A percentile compares a stretch with the other conserved stretches of the same genome.
Evolutionary conservation across 345 rosid species (phyloP).

Genomic region (Pistacia atlantica): DNA sequence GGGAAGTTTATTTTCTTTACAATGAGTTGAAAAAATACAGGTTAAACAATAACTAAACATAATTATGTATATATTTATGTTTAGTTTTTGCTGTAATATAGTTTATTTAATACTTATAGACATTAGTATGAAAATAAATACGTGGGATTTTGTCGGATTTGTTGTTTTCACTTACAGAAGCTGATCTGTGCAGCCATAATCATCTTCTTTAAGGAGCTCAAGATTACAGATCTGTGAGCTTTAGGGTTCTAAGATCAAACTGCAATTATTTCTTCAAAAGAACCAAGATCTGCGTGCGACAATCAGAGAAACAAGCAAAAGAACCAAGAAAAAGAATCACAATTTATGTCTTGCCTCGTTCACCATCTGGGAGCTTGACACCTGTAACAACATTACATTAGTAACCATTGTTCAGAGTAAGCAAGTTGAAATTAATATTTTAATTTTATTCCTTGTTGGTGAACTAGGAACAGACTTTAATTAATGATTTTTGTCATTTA

Average conservation of each 20-base stretch:
- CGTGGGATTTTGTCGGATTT: conserved; percentile 13
- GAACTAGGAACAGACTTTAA: conserved; percentile 43
- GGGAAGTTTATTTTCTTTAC: conserved; percentile 1
- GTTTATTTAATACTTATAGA: neutral
- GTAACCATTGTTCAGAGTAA: conserved; percentile 40
- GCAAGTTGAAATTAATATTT: conserved; percentile 15
- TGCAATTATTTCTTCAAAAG: conserved; percentile 7
- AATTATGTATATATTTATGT: too few species aligned
- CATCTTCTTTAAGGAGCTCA: conserved; percentile 18
- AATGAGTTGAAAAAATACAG: conserved; percentile 12
- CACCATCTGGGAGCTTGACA: conserved; percentile 48
- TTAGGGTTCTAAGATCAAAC: conserved; percentile 17
- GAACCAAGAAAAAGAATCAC: neutral
- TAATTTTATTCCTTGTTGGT: conserved; percentile 33
- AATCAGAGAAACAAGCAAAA: conserved; percentile 15
- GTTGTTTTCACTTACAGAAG: conserved; percentile 25
- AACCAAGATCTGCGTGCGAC: conserved; percentile 31
- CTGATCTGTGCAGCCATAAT: conserved; percentile 25
- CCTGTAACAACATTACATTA: conserved; percentile 39
- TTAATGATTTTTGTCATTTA: conserved; percentile 20
- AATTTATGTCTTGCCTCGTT: conserved; percentile 7
- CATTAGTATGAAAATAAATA: conserved; percentile 6
- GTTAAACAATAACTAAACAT: neutral
- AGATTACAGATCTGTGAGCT: conserved; percentile 37
- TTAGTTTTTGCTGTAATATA: neutral